Base-by-base conservation (phyloP, 352 stramenopile species). In the Phytophthora sojae region DNA sequence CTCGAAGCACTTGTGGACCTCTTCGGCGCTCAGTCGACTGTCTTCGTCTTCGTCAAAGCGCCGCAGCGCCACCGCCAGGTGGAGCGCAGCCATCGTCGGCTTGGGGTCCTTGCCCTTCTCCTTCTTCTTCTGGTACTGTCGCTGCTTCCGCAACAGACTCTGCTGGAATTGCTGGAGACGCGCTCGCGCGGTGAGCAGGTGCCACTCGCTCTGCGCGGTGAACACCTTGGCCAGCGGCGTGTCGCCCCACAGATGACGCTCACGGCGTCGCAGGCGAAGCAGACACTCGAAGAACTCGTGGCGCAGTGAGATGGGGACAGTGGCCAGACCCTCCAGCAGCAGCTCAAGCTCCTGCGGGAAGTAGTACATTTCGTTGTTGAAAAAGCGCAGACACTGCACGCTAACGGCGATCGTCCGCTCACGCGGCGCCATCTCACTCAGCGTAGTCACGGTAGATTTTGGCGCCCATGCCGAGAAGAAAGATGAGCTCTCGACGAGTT, bases 331-430 rank as follows among this genome's bases (percentile, higher is more conserved):
- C 5, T 76, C 76, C 23, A 99, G 71, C 14, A 99, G 77, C 45
- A 98, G 67, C 65, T 96, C 96, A 0, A 99, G 72, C 70, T 99
- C 96, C 6, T 85, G 68, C 9, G 96, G 93, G 59, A 95, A 94
- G 83, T 99, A 99, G 66, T 99, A 99, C 68, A 99, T 98, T 66
- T 98, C 94, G 77, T 97, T 99, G 82, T 99, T 99, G 78, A 99
- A 98, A 79, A 99, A 99, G 7, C 97, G 92, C 66, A 98, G 97
- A 71, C 96, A 99, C 60, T 96, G 84, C 0, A 94, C 72, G 4
- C 77, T 85, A 7, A 88, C 80, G 5, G 80, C 66, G 26, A 94
- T 70, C 26, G 73, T 72, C 12, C 61, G 68, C 25, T 88, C 62
- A 47, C 69, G 69, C 53, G 52, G 25, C 3, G 65, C 59, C 69